A percentile compares a stretch with the other conserved stretches of the same genome.
These are phyloP conservation scores for Pyrenophora seminiperda DNA, from an alignment of 2,329 filamentous ascomycete species.

Conservation along the genomic window DNA sequence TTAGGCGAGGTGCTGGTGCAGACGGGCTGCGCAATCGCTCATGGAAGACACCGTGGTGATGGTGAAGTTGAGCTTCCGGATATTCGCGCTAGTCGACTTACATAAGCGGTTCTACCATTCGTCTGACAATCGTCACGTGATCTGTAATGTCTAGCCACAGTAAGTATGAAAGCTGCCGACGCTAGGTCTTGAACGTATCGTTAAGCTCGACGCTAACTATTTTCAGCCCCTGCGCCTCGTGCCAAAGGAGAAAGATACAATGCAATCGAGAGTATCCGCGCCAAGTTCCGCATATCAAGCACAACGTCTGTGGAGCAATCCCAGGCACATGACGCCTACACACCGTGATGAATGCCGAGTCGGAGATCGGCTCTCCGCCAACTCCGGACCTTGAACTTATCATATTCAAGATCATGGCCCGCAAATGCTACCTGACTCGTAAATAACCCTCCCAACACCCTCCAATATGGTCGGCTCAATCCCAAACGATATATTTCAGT, in stretches of 20 bases:
- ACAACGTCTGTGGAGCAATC: background rate
- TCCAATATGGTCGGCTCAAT: conserved; percentile 45
- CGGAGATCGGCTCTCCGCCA: conserved; percentile 18
- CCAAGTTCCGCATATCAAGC: background rate
- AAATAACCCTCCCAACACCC: background rate
- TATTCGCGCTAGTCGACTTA: conserved; percentile 15
- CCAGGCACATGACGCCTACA: conserved; percentile 1
- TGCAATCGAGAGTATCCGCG: too few species aligned
- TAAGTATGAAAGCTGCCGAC: too few species aligned
- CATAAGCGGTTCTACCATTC: conserved; percentile 16
- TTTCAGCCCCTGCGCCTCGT: too few species aligned
- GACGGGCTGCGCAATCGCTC: conserved; percentile 27
- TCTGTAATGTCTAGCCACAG: too few species aligned
- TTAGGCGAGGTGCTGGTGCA: conserved; percentile 17
- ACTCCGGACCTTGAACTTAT: conserved; percentile 7
- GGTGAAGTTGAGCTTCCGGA: conserved; percentile 23
- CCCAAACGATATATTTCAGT: conserved; percentile 55
- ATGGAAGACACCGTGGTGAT: conserved; percentile 1
- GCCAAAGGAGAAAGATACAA: too few species aligned
- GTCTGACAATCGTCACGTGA: background rate
- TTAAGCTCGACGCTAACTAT: too few species aligned
- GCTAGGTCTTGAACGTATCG: too few species aligned
- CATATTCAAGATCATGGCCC: background rate
- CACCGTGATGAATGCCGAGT: conserved; percentile 9
- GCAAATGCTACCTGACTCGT: background rate